phyloP scores from a whole-genome alignment of 805 yeast genomes.

The Ogataea neopini region DNA sequence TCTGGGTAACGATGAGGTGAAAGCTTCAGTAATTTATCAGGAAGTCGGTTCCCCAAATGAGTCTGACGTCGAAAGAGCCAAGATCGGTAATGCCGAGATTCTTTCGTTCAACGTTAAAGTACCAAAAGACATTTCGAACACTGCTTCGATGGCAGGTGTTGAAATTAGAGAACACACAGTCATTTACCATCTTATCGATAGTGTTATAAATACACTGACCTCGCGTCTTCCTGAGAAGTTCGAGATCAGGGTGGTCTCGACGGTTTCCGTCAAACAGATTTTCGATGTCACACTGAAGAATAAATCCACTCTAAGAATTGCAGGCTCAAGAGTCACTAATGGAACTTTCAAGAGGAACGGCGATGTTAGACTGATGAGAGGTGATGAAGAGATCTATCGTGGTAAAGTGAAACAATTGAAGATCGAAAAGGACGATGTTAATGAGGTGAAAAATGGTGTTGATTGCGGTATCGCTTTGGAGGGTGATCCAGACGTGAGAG shows the following conservation, averaged over 20 bases:
- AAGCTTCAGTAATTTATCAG: slow-evolving; percentile 63
- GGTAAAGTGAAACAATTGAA: slow-evolving; percentile 67
- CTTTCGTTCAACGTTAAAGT: slow-evolving; percentile 75
- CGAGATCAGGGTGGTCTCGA: slow-evolving; percentile 66
- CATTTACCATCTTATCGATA: slow-evolving; percentile 85
- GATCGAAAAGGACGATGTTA: slow-evolving; percentile 76
- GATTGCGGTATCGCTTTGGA: slow-evolving; percentile 88
- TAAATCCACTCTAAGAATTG: slow-evolving; percentile 60
- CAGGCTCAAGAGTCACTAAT: slow-evolving; percentile 79
- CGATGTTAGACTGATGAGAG: slow-evolving; percentile 37
- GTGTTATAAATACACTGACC: slow-evolving; percentile 67
- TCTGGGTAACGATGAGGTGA: slow-evolving; percentile 86
- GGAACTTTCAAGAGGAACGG: slow-evolving; percentile 69
- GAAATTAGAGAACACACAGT: slow-evolving; percentile 67
- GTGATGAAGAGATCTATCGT: slow-evolving; percentile 48
- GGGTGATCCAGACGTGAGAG: slow-evolving; percentile 32
- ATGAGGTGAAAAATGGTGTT: slow-evolving; percentile 76
- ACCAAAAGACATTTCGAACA: slow-evolving; percentile 59
- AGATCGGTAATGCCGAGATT: slow-evolving; percentile 68
- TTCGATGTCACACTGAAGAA: slow-evolving; percentile 66
- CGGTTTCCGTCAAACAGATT: slow-evolving; percentile 66
- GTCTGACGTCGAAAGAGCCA: slow-evolving; percentile 66
- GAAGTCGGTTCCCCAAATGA: slow-evolving; percentile 81
- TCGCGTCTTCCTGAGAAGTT: slow-evolving; percentile 61
- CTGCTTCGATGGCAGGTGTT: slow-evolving; percentile 61